Evolutionary conservation across 345 rosid species (phyloP), one percentile per base, ranked within the genome.

Genomic region (Ceriops decandra): DNA sequence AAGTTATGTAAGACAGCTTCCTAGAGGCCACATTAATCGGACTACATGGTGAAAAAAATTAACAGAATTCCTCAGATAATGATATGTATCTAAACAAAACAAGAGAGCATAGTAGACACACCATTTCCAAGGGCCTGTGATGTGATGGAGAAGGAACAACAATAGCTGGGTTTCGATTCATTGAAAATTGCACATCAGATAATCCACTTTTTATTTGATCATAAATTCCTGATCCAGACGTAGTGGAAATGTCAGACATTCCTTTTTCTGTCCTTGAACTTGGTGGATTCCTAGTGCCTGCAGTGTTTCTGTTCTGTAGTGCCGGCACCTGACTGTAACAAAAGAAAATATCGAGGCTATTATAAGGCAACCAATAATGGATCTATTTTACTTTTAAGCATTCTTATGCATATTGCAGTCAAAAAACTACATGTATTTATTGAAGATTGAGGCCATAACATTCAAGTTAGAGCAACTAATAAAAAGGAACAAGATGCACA

Each of bases 101-200:
- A 33, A 54, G 65, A 38, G 9, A 15, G 5, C 16, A 2, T 36
- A 27, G 28, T 28, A 27, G 59, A 78, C 79, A 63, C 53, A 82
- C 88, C 79, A 67, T 46, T 66, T 76, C 79, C 32, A 47, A 47
- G 56, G 84, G 72, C 66, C 57, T 66, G 63, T 76, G 77, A 52
- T 38, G 78, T 49, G 72, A 59, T 6, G 74, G 80, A 24, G 84
- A 76, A 7, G 87, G 80, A 76, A 73, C 84, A 60, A 84, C 74
- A 31, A 77, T 60, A 9, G 84, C 85, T 11, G 79, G 69, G 65
- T 75, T 84, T 78, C 69, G 67, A 62, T 68, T 79, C 61, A 62
- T 52, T 8, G 84, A 71, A 70, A 68, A 52, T 58, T 80, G 82
- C 35, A 32, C 7, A 62, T 79, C 82, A n/a, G 84, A 81, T 59